A percentile compares a stretch with the other conserved stretches of the same genome.
These are phyloP conservation scores for Talaromyces trachyspermus DNA, from an alignment of 495 filamentous ascomycete species.

Conservation along the genomic window DNA sequence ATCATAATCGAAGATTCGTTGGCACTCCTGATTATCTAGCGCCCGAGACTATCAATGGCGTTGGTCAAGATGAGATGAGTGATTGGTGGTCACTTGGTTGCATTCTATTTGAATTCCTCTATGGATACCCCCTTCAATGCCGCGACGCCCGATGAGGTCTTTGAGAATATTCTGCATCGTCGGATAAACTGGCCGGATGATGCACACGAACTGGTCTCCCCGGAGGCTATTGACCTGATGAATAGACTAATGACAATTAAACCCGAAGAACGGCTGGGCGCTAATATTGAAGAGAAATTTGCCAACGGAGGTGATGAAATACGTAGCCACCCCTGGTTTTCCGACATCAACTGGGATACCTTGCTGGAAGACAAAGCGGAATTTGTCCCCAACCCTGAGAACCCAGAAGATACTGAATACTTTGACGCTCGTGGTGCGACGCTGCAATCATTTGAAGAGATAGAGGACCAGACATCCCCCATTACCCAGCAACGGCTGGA, in stretches of 20 bases:
- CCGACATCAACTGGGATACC: conserved; percentile 80
- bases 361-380: conserved; percentile 87
- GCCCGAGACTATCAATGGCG: conserved; percentile 91
- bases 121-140: conserved; percentile 92
- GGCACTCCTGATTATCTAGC: conserved; percentile 97
- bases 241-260: conserved; percentile 80
- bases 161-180: conserved; percentile 88
- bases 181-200: conserved; percentile 83
- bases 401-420: conserved; percentile 97
- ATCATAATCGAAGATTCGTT: conserved; percentile 88
- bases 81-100: conserved; percentile 99
- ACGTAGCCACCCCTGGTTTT: conserved; percentile 81
- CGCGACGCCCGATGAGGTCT: conserved; percentile 82
- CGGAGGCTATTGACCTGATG: conserved; percentile 88
- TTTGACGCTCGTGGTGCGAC: conserved; percentile 90
- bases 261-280: conserved; percentile 70
- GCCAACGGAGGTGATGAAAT: conserved; percentile 83
- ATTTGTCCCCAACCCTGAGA: conserved; percentile 87
- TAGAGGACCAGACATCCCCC: conserved; percentile 64
- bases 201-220: conserved; percentile 62
- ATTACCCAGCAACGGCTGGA: conserved; percentile 45
- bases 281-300: conserved; percentile 73
- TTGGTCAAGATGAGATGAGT: conserved; percentile 93
- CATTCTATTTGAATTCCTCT: conserved; percentile 94
- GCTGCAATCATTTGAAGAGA: conserved; percentile 79